Base-by-base conservation (phyloP, 1,284 basidiomycete species). In the Rugosomyces carneus region DNA sequence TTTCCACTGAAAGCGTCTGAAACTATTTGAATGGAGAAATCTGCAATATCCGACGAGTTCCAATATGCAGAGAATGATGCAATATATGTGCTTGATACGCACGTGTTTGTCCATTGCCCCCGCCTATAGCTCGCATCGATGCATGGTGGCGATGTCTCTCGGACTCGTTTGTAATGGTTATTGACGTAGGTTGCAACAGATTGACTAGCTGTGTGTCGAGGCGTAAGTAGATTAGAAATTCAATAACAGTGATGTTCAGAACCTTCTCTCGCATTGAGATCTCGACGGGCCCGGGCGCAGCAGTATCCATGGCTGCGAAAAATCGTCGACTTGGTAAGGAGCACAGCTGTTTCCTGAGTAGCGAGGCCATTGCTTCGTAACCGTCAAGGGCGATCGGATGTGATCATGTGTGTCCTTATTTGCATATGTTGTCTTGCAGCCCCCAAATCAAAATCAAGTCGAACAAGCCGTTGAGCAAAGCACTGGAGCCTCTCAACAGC, bases 61-160 rank as follows among this genome's bases (percentile, higher is more conserved):
- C 27, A 24, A 40, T 43, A 36, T 9, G 27, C 16, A 21, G 3
- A 34, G 11, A 29, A 8, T 34, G 31, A 34, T 34, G 31, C 27
- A 15, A 16, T 34, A 34, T 34, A 34, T n/a, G 6, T 20, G 31
- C 4, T 23, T 23, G 21, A 23, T 23, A 75, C 82, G 56, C 70
- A 89, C 86, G 87, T 29, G 87, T 87, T 65, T 73, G 70, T 45
- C 77, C 79, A 55, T 70, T 77, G 35, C 73, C 75, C 51, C 74
- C 80, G 44, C 72, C 76, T 62, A 76, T 69, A 42, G 73, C 77
- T 58, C 75, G 72, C 87, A 89, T 89, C 40, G 86, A 68, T 42
- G 73, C 72, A 65, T 89, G 86, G 67, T 88, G 81, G 56, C 80
- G 74, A 64, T 89, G 86, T 65, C 84, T 72, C 73, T 77, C 80